Conservation (phyloP, 495 filamentous ascomycete genomes). For the Penicillium arizonense region DNA sequence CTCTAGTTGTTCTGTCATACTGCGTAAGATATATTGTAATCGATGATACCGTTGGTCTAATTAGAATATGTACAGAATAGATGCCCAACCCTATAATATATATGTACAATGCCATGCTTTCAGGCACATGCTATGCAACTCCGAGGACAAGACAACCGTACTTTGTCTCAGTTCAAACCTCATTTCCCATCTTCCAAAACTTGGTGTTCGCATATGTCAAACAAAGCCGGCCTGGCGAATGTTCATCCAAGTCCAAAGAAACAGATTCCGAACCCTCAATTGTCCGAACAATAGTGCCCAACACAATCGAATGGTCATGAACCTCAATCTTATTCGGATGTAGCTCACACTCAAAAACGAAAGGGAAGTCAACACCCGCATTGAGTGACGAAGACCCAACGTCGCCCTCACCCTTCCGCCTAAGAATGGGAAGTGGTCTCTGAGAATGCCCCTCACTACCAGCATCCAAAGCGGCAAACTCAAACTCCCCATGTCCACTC, state of each 20-base stretch:
- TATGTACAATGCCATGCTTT: slow-evolving; percentile 4
- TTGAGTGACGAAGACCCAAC: neutral
- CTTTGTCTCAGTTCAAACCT: slow-evolving; percentile 18
- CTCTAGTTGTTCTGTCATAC: neutral
- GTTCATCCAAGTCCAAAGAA: slow-evolving; percentile 4
- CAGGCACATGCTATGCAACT: slow-evolving; percentile 7
- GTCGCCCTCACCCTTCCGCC: slow-evolving; percentile 11
- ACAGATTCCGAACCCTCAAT: slow-evolving; percentile 11
- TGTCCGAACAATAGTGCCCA: slow-evolving; percentile 34
- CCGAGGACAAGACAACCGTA: neutral
- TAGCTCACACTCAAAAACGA: slow-evolving; percentile 41
- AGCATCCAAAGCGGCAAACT: slow-evolving; percentile 26
- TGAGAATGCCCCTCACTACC: neutral
- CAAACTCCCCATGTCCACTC: slow-evolving; percentile 36
- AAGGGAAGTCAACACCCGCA: slow-evolving; percentile 29
- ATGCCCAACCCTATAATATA: neutral
- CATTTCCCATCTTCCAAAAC: slow-evolving; percentile 45
- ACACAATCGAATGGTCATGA: slow-evolving; percentile 43
- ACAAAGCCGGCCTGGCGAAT: slow-evolving; percentile 27
- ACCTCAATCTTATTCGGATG: slow-evolving; percentile 38
- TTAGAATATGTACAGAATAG: slow-evolving; percentile 5
- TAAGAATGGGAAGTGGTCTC: slow-evolving; percentile 32
- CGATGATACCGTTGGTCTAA: neutral
- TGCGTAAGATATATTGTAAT: neutral
- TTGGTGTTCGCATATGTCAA: slow-evolving; percentile 45